Conservation (phyloP, 2,329 filamentous ascomycete species). For the Gaeumannomyces sp. region DNA sequence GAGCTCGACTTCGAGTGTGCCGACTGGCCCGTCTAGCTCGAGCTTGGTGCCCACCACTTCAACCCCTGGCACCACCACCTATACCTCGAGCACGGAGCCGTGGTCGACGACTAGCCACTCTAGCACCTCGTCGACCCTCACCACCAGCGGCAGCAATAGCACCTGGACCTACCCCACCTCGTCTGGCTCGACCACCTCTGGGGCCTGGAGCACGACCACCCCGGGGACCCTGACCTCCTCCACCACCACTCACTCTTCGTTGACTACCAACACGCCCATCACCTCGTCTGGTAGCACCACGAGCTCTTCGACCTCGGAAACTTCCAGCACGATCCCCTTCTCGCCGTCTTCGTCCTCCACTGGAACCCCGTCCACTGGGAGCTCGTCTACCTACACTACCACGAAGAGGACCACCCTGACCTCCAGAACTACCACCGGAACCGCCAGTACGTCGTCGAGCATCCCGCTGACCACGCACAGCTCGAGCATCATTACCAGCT, state of each 20-base stretch:
- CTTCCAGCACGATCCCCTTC: conserved; percentile 3
- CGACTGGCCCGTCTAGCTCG: conserved; percentile 2
- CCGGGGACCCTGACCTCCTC: conserved; percentile 6
- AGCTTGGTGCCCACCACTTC: conserved; percentile 1
- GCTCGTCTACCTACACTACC: background rate
- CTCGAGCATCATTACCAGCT: background rate
- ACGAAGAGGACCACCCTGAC: background rate
- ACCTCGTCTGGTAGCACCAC: conserved; percentile 5
- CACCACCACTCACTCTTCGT: background rate
- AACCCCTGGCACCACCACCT: conserved; percentile 6
- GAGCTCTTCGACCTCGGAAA: background rate
- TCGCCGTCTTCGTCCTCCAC: background rate
- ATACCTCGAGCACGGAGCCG: conserved; percentile 4
- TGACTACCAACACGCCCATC: conserved; percentile 4
- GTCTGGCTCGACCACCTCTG: background rate
- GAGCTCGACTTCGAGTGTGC: conserved; percentile 3
- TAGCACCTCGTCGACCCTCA: background rate
- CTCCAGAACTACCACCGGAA: background rate
- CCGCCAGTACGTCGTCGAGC: background rate
- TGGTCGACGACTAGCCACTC: conserved; percentile 1
- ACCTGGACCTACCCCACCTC: conserved; percentile 4
- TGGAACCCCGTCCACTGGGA: background rate
- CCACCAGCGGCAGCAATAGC: background rate
- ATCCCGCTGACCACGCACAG: background rate
- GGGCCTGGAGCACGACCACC: background rate